Evolutionary conservation across 352 stramenopile species (phyloP), one percentile per base, ranked within the genome.

Genomic region (Phytophthora lateralis): DNA sequence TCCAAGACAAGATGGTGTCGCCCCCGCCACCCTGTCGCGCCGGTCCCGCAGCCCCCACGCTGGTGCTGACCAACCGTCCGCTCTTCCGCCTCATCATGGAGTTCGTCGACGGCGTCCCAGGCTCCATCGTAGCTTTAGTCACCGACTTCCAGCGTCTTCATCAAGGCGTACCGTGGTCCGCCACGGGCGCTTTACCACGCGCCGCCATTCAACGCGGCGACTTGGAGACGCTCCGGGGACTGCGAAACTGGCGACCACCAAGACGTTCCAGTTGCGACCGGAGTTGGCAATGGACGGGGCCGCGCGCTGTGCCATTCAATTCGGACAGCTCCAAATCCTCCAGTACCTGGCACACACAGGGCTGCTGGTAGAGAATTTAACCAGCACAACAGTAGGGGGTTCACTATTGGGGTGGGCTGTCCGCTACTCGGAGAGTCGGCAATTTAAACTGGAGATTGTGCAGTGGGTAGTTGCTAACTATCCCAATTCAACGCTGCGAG

Each of bases 21-120:
- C 21, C 21, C 21, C 21, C 21, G 21, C 21, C 26, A 4, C 26
- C 26, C 26, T 8, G 26, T 8, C 26, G 26, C 0, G 26, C 6
- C 26, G 6, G 26, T 6, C 26, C 6, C 26, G 26, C 26, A 4
- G 26, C 26, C 26, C 26, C 38, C 38, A 69, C 64, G 12, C 45
- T 55, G 9, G 70, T 78, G 35, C 57, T 78, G 26, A 72, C 66
- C 5, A 75, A 60, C 32, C 35, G 27, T 8, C 7, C 41, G 27
- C 58, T 78, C 3, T 75, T 78, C 43, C 66, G 47, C 41, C 49
- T 54, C 49, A 55, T 78, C 55, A 66, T 69, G 61, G 21, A 10
- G 11, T 78, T 75, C 57, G 48, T 78, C 30, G 70, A 78, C 62
- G 70, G 70, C 43, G 50, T 78, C 0, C 70, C 61, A 11, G 50